phyloP scores from a whole-genome alignment of 257 asterid species.

The Leonotis leonurus region DNA sequence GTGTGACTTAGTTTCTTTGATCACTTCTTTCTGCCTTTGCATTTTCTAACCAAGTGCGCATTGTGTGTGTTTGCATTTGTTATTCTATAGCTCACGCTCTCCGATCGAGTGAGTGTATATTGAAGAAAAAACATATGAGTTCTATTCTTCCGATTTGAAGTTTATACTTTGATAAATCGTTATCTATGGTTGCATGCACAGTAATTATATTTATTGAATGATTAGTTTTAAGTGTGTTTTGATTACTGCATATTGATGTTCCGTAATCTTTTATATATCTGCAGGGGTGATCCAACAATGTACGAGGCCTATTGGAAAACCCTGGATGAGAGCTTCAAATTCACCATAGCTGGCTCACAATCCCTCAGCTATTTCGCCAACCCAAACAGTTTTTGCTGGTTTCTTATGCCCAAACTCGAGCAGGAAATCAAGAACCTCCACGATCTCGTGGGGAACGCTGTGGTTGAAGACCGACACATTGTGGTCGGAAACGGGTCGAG shows the following conservation, averaged over 20 bases:
- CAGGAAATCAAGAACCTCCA: slow-evolving; percentile 48
- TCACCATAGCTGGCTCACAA: slow-evolving; percentile 29
- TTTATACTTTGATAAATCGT: not conserved
- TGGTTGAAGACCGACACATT: slow-evolving; percentile 30
- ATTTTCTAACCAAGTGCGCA: no score
- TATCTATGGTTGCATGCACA: not conserved
- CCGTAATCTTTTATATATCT: not conserved
- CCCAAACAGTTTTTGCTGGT: slow-evolving; percentile 49
- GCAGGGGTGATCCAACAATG: slow-evolving; percentile 33
- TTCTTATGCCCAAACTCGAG: slow-evolving; percentile 54
- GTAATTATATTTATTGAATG: no score
- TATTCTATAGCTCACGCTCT: not conserved
- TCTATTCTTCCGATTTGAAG: not conserved
- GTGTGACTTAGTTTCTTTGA: no score
- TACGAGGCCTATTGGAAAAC: slow-evolving; percentile 26
- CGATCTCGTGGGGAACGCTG: slow-evolving; percentile 52
- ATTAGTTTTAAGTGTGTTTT: no score
- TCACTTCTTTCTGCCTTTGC: no score
- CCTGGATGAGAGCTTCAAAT: not conserved
- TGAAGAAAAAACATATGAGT: no score
- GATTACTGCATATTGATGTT: no score
- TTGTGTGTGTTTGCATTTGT: not conserved
- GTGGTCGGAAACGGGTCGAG: slow-evolving; percentile 73
- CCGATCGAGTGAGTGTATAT: no score
- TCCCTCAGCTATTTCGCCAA: slow-evolving; percentile 62